These are phyloP conservation scores for Ilyonectria robusta DNA, from an alignment of 2,329 filamentous ascomycete species.

Conservation along the genomic window DNA sequence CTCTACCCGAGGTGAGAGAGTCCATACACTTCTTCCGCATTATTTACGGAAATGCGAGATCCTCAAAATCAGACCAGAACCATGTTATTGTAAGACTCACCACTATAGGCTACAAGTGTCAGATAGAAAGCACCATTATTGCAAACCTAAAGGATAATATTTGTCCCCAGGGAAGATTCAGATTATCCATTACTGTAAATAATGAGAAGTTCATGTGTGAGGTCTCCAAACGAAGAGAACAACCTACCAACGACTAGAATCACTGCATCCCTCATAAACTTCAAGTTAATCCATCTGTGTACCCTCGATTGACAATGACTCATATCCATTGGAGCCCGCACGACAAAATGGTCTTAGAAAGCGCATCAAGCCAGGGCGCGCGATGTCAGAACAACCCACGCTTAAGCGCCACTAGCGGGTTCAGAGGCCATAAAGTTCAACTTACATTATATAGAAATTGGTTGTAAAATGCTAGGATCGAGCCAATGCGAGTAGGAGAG, in stretches of 20 bases:
- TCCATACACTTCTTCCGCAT: too few relatives aligned
- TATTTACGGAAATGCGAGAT: too few relatives aligned
- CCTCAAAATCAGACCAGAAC: too few relatives aligned
- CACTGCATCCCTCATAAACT: constrained; percentile 1
- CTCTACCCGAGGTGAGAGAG: too few relatives aligned
- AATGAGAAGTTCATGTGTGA: too few relatives aligned
- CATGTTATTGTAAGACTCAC: too few relatives aligned
- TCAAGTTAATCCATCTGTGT: neutral
- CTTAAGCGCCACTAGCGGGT: constrained; percentile 3
- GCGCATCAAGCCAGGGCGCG: neutral
- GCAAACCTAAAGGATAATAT: too few relatives aligned
- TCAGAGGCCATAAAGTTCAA: neutral
- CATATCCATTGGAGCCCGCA: neutral
- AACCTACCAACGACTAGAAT: neutral
- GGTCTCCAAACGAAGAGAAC: too few relatives aligned
- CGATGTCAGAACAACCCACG: neutral
- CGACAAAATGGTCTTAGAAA: neutral
- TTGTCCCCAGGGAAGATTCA: too few relatives aligned
- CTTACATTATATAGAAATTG: neutral
- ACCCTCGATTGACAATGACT: constrained; percentile 1
- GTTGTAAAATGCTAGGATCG: neutral
- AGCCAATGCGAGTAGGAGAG: neutral
- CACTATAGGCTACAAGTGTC: too few relatives aligned
- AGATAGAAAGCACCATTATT: too few relatives aligned
- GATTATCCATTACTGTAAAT: too few relatives aligned